Evolutionary conservation across 176 grass and related monocot species (phyloP), one percentile per base, ranked within the genome.

Genomic region (Hordeum vulgare): DNA sequence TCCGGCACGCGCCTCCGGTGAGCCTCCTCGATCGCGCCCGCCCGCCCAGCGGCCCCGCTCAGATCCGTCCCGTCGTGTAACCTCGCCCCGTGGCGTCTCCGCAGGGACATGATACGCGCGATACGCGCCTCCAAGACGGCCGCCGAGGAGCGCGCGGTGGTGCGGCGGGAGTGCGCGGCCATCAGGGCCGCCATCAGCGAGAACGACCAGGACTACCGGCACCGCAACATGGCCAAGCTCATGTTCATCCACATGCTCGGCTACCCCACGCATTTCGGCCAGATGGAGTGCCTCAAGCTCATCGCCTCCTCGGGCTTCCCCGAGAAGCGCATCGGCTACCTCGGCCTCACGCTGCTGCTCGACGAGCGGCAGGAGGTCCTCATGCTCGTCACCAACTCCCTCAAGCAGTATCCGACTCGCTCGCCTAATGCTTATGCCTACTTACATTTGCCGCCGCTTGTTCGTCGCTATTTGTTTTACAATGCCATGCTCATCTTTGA

Each of bases 241-340:
- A 99, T 99, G 97, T 99, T 99, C 84, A 99, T 99, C 75, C 97
- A 99, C 86, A 99, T 99, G 97, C 97, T 99, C 77, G 97, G 97
- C 23, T 99, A 99, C 87, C 97, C 97, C 33, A 99, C 97, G 41
- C 97, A 99, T 88, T 99, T 99, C 71, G 97, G 97, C 18, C 97
- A 99, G 91, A 99, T 99, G 97, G 97, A 99, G 87, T 99, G 97
- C 76, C 93, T 99, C 87, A 99, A 99, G 83, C 88, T 99, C 74
- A 99, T 99, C 72, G 93, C 97, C n/a, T 86, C 93, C 53, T 84
- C 97, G 78, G 97, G 97, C 0, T 99, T 99, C 81, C 97, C 97
- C 1, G 97, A 96, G 78, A 99, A 99, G 85, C 86, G 97, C 85
- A 94, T 99, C 81, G 97, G 97, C n/a, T 99, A 99, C 87, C 85